Evolutionary conservation across 1,139 yeast genomes (phyloP).

Genomic region (Magnusiomyces tetraspermus): DNA sequence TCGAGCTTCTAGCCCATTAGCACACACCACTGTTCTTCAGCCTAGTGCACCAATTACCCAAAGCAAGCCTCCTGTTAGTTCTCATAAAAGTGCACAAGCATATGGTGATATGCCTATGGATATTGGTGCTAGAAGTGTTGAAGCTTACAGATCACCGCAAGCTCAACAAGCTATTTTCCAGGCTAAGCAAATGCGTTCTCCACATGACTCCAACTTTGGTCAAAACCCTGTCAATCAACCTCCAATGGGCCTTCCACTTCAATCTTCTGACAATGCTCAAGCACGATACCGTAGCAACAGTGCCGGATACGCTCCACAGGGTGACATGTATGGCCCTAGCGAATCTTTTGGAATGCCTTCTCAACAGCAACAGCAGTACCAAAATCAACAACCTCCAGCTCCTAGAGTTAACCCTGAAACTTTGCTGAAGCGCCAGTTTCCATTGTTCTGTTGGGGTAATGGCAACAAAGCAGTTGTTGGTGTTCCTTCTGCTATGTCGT

Average conservation of each 20-base stretch:
- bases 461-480: conserved; percentile 39
- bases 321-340: neutral
- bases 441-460: conserved; percentile 64
- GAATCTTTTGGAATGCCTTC: neutral
- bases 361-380: neutral
- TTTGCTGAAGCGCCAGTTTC: conserved; percentile 50
- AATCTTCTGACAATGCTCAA: neutral
- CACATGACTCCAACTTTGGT: conserved; percentile 5
- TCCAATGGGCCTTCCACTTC: neutral
- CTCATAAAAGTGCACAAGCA: conserved; percentile 3
- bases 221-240: neutral
- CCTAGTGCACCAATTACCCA: neutral
- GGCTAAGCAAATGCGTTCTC: conserved; percentile 11
- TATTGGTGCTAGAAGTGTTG: conserved; percentile 15
- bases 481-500: conserved; percentile 36
- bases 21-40: neutral
- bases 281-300: neutral
- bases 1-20: neutral
- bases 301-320: neutral
- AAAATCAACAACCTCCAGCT: conserved; percentile 5
- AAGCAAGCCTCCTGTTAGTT: neutral
- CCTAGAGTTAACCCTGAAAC: conserved; percentile 28
- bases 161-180: conserved; percentile 16
- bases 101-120: conserved; percentile 21
- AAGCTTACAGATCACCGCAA: conserved; percentile 13